phyloP scores from a whole-genome alignment of 2,329 filamentous ascomycete genomes.

The Trichothecium sympodiale region DNA sequence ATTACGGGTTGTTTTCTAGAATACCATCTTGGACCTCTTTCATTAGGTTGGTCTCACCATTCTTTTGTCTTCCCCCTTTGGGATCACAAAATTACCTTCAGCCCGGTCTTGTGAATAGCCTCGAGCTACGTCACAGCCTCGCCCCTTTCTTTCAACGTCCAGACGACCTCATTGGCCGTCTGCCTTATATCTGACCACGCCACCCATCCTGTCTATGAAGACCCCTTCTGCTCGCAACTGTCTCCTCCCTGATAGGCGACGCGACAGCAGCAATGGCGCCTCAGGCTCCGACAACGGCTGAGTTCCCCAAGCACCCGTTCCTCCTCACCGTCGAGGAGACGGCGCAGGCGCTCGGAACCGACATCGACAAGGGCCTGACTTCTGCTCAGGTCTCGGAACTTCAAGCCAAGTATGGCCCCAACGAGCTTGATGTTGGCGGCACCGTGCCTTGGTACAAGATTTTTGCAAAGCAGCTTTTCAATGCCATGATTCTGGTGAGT shows the following conservation, averaged over 20 bases:
- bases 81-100: too few relatives aligned
- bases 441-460: constrained; percentile 63
- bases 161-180: too few relatives aligned
- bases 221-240: not conserved
- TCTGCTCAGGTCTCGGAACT: constrained; percentile 47
- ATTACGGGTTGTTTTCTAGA: too few relatives aligned
- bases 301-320: constrained; percentile 46
- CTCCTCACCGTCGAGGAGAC: constrained; percentile 52
- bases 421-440: constrained; percentile 59
- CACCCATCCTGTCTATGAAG: not conserved
- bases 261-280: not conserved
- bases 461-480: constrained; percentile 59
- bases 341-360: constrained; percentile 47
- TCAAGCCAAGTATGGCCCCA: constrained; percentile 49
- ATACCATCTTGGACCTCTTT: too few relatives aligned
- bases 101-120: too few relatives aligned
- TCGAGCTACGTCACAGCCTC: too few relatives aligned
- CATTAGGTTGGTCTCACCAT: too few relatives aligned
- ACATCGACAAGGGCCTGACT: constrained; percentile 56
- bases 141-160: too few relatives aligned
- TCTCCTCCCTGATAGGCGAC: not conserved
- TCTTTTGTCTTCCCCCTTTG: too few relatives aligned
- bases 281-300: constrained; percentile 26
- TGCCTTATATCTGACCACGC: too few relatives aligned
- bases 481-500: constrained; percentile 64